Percentiles rank a stretch among this genome's conserved stretches.
Conservation (phyloP, 192 early-diverging fungal genomes). For the Coemansia umbellata region DNA sequence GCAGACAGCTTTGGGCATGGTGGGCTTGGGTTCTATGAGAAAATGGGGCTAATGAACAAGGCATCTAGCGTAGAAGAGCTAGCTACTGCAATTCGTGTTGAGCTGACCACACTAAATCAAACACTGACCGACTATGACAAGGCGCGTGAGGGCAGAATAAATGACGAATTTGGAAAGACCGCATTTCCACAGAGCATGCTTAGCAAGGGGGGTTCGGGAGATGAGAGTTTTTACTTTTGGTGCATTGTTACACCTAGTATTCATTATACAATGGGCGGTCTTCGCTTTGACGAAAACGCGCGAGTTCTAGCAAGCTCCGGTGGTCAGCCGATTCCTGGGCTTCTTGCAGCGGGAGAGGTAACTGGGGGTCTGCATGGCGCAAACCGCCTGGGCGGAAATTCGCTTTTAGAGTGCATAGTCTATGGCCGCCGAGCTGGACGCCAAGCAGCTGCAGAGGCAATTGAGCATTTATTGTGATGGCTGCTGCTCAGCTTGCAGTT, state of each 20-base stretch:
- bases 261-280: constrained; percentile 82
- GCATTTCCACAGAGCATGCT: constrained; percentile 62
- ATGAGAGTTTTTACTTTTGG: constrained; percentile 56
- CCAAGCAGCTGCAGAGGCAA: constrained; percentile 19
- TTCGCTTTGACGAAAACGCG: constrained; percentile 31
- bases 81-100: constrained; percentile 40
- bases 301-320: constrained; percentile 34
- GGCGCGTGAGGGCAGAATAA: constrained; percentile 53
- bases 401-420: constrained; percentile 92
- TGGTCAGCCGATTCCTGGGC: constrained; percentile 67
- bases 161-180: constrained; percentile 68
- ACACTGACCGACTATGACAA: constrained; percentile 55
- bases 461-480: background rate
- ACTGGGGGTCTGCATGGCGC: constrained; percentile 95
- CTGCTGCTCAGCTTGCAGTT: background rate
- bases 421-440: constrained; percentile 90
- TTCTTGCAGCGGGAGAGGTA: constrained; percentile 90
- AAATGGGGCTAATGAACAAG: constrained; percentile 35
- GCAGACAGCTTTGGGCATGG: constrained; percentile 42
- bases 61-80: constrained; percentile 8
- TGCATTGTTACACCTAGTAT: constrained; percentile 73
- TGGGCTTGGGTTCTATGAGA: constrained; percentile 43
- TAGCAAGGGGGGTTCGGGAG: constrained; percentile 22
- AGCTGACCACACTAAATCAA: constrained; percentile 27
- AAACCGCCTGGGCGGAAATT: constrained; percentile 92